Evolutionary conservation across 768 basidiomycete species (phyloP).

Genomic region (Psilocybe tampanensis): DNA sequence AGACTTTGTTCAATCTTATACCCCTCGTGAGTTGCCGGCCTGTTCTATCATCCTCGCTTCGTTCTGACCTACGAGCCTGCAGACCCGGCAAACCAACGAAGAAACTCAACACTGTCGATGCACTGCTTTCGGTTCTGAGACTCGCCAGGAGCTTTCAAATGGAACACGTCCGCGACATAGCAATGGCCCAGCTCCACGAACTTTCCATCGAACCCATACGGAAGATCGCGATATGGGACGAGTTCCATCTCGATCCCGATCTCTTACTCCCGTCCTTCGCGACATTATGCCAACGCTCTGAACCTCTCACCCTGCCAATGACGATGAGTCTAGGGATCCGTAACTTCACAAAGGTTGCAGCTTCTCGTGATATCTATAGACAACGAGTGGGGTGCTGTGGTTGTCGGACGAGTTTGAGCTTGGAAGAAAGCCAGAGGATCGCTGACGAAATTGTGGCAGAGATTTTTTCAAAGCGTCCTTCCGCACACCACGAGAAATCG

Average conservation of each 20-base stretch:
- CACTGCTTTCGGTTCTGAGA: conserved; percentile 36
- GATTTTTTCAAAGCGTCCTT: conserved; percentile 16
- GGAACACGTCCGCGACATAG: conserved; percentile 26
- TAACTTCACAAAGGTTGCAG: conserved; percentile 35
- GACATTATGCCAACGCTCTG: conserved; percentile 29
- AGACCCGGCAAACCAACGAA: conserved; percentile 17
- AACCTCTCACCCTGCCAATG: conserved; percentile 35
- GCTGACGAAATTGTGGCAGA: conserved; percentile 23
- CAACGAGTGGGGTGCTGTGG: conserved; percentile 28
- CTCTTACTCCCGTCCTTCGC: conserved; percentile 31
- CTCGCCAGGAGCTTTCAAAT: conserved; percentile 37
- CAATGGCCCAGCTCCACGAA: conserved; percentile 28
- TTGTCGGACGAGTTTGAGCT: conserved; percentile 24
- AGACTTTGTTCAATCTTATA: conserved; percentile 58
- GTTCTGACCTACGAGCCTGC: background rate
- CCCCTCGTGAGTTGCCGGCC: conserved; percentile 41
- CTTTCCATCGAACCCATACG: conserved; percentile 33
- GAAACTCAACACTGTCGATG: conserved; percentile 26
- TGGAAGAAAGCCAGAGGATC: conserved; percentile 24
- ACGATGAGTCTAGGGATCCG: conserved; percentile 33
- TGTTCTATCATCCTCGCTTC: background rate
- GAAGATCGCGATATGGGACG: conserved; percentile 37
- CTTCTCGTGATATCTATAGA: conserved; percentile 32
- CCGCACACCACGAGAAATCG: conserved; percentile 5
- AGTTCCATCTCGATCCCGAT: conserved; percentile 33